Evolutionary conservation across 164 flowering plant genomes (phyloP), one percentile per base, ranked within the genome.

Genomic region (Umbilicus rupestris): DNA sequence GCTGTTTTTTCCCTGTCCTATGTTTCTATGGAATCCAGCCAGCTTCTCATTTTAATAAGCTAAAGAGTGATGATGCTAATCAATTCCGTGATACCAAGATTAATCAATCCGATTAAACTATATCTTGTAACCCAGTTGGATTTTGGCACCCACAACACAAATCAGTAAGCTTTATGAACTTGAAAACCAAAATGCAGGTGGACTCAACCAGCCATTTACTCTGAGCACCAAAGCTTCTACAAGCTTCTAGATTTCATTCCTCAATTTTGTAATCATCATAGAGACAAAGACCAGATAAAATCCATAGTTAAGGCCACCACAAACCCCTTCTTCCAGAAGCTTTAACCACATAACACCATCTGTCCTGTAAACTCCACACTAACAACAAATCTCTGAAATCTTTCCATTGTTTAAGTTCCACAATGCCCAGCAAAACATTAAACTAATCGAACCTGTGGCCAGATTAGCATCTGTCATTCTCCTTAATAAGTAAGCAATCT

Each of bases 291-390:
- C n/a, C n/a, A n/a, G 9, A 19, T 42, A 1, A 42, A 45, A 17
- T n/a, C 5, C 29, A 50, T 28, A 14, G n/a, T 55, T 55, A 55
- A 26, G 60, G 60, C 33, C 60, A 55, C 60, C 60, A 55, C 58
- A 55, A 55, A 19, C 22, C 60, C 60, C n/a, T n/a, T n/a, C n/a
- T 55, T 55, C 60, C 60, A 55, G 60, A 55, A 55, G 60, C 60
- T 55, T 55, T 55, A 55, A 55, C 60, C 19, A 55, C 35, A 55
- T 12, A 28, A 26, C 33, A 33, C 31, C 60, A 55, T 55, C 60
- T 55, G 60, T 55, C 60, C 60, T 33, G 28, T 28, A 49, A 49
- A 22, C 55, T n/a, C 60, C 60, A 28, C 60, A 28, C 60, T 55
- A 55, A 55, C 60, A 12, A 55, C 60, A 55, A 55, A 55, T 28